Evolutionary conservation across 2,329 filamentous ascomycete genomes (phyloP), one percentile per base, ranked within the genome.

Genomic region (Pseudocercospora ulei): DNA sequence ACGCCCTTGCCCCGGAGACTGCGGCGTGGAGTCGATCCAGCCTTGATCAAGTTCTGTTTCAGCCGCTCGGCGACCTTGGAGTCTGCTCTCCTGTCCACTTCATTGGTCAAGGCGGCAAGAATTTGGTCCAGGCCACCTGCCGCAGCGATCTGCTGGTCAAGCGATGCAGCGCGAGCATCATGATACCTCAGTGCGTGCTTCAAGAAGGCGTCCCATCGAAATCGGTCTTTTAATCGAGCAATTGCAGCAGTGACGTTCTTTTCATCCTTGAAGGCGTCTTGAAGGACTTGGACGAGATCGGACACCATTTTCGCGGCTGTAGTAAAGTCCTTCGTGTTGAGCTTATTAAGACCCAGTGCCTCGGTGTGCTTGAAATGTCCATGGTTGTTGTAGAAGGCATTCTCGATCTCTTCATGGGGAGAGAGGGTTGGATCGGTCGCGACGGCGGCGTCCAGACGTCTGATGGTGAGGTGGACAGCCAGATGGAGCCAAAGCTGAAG

Each of bases 121-220:
- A 70, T 64, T n/a, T 43, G 51, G 7, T 60, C 52, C 7, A 66
- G 48, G n/a, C 67, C 66, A 2, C 68, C 69, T 41, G 65, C 61
- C 2, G 49, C 34, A 6, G 56, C 49, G 11, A 76, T 59, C 1
- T 61, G 55, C 2, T 50, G 35, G 12, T 62, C 54, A 26, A 77
- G 63, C 42, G 75, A 68, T 6, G 28, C 19, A 31, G 45, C 40
- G 22, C 56, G 54, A 7, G 35, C 17, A 2, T 47, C 41, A 35
- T 43, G 51, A 38, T 56, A 59, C 9, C 36, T 25, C 8, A 56
- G 13, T 3, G 47, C 53, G 5, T 62, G 55, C 1, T 65, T 46
- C 4, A 70, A 52, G 36, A 75, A 71, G 2, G 56, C 49, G 0
- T 61, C 49, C 72, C 72, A 77, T 2, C 65, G 61, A 50, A 68